Conservation (phyloP, 202 grass and related monocot genomes). For the Sporobolus alterniflorus region DNA sequence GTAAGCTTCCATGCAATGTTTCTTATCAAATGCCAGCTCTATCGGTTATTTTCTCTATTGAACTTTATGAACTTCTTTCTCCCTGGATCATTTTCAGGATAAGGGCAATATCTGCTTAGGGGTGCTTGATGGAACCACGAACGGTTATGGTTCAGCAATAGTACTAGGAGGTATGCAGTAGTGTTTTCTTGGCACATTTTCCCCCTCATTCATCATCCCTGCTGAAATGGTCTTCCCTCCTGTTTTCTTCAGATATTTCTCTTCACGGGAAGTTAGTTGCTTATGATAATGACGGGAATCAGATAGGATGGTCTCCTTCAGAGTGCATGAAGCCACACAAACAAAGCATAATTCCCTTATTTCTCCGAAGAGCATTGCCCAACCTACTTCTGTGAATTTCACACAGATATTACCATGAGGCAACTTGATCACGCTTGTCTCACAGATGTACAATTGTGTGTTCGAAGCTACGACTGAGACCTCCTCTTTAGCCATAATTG, state of each 20-base stretch:
- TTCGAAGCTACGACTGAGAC: conserved; percentile 1
- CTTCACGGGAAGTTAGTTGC: conserved; percentile 82
- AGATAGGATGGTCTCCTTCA: conserved; percentile 77
- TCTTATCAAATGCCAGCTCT: not conserved
- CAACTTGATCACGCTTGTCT: not conserved
- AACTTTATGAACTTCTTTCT: not conserved
- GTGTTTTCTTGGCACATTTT: not conserved
- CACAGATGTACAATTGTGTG: conserved; percentile 11
- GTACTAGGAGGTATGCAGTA: conserved; percentile 78
- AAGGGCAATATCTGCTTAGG: conserved; percentile 91
- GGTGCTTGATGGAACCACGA: conserved; percentile 69
- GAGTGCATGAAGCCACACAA: conserved; percentile 57
- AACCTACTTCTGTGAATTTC: conserved; percentile 36
- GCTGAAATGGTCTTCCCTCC: not conserved
- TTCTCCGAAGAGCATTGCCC: conserved; percentile 45
- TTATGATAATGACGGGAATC: conserved; percentile 73
- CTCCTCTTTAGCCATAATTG: not conserved
- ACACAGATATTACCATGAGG: not conserved
- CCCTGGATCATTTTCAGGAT: conserved; percentile 49
- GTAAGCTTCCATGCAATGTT: conserved; percentile 45
- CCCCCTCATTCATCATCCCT: not conserved
- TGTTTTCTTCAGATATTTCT: conserved; percentile 57
- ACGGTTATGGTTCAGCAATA: conserved; percentile 66
- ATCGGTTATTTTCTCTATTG: not conserved
- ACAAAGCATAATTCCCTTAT: conserved; percentile 55